Percentiles rank a stretch among this genome's conserved stretches.
Conservation (phyloP, 2,329 filamentous ascomycete genomes). For the Nemania sp. region DNA sequence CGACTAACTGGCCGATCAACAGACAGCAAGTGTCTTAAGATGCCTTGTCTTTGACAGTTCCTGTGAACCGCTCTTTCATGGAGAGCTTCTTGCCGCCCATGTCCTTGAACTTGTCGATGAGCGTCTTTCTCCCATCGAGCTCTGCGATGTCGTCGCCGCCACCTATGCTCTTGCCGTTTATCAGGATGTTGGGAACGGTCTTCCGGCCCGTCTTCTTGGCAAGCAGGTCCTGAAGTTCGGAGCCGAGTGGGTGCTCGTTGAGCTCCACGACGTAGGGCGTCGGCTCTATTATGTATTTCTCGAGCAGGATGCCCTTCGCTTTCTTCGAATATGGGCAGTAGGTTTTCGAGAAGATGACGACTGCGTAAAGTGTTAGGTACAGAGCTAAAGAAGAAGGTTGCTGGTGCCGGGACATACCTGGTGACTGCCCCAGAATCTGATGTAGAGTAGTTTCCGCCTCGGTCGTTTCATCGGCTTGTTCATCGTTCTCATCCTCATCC, state of each 20-base stretch:
- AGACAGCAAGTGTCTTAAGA: not conserved
- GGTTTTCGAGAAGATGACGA: conserved; percentile 94
- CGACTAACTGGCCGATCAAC: no score
- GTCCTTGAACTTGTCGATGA: conserved; percentile 71
- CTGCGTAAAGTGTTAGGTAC: conserved; percentile 47
- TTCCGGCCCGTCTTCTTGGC: conserved; percentile 73
- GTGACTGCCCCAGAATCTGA: conserved; percentile 78
- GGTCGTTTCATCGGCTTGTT: conserved; percentile 61
- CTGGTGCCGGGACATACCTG: conserved; percentile 59
- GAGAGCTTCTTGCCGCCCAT: conserved; percentile 65
- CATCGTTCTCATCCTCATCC: conserved; percentile 44
- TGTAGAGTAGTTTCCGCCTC: conserved; percentile 74
- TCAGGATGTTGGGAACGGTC: conserved; percentile 90
- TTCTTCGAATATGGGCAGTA: conserved; percentile 86
- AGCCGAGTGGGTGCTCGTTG: conserved; percentile 77
- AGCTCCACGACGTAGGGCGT: conserved; percentile 88
- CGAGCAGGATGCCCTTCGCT: conserved; percentile 82
- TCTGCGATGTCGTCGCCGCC: conserved; percentile 84
- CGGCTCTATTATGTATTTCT: conserved; percentile 82
- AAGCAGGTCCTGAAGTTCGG: conserved; percentile 71
- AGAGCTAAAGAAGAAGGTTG: not conserved
- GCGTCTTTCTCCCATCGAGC: conserved; percentile 66
- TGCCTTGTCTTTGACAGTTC: conserved; percentile 18
- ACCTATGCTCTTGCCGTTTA: conserved; percentile 86
- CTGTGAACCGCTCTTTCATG: conserved; percentile 27